Base-by-base conservation (phyloP, 73 alveolate genomes). In the Stentor roeselii region DNA sequence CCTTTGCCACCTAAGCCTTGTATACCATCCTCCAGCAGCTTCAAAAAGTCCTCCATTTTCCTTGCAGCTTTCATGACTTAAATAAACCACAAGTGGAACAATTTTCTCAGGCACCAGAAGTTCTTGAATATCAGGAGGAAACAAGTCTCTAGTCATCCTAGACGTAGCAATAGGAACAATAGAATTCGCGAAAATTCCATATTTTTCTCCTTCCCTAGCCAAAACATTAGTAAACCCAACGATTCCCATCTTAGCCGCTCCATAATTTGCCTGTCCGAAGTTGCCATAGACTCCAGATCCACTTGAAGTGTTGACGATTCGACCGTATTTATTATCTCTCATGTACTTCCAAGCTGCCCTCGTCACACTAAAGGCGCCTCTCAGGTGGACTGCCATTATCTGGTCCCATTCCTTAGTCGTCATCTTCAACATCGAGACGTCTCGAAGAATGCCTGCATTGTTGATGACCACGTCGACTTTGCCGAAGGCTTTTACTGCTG, bases 121-220 rank as follows among this genome's bases (percentile, higher is more conserved):
- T 58, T 58, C 74, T 58, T 58, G 74, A n/a, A n/a, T n/a, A n/a
- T n/a, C n/a, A n/a, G n/a, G n/a, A n/a, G n/a, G n/a, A n/a, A n/a
- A n/a, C n/a, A n/a, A n/a, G n/a, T n/a, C n/a, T n/a, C n/a, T n/a
- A n/a, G n/a, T n/a, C n/a, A n/a, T n/a, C n/a, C n/a, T n/a, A n/a
- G n/a, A n/a, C 35, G 74, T 21, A 0, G 27, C 27, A n/a, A 58
- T n/a, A 58, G 74, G 74, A 31, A 58, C 35, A 0, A 58, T 58
- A 21, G 74, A 21, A 31, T 58, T 58, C 15, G 35, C 15, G 15
- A 21, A 21, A 21, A 58, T 58, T 21, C 27, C 27, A 31, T 21
- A 58, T 58, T 58, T 58, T 31, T 58, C 74, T 58, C 74, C 74
- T 58, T 58, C 74, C 27, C 74, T n/a, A 31, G 74, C 74, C 27